Evolutionary conservation across 2,329 filamentous ascomycete genomes (phyloP), one percentile per base, ranked within the genome.

Genomic region (Cryphonectria japonica): DNA sequence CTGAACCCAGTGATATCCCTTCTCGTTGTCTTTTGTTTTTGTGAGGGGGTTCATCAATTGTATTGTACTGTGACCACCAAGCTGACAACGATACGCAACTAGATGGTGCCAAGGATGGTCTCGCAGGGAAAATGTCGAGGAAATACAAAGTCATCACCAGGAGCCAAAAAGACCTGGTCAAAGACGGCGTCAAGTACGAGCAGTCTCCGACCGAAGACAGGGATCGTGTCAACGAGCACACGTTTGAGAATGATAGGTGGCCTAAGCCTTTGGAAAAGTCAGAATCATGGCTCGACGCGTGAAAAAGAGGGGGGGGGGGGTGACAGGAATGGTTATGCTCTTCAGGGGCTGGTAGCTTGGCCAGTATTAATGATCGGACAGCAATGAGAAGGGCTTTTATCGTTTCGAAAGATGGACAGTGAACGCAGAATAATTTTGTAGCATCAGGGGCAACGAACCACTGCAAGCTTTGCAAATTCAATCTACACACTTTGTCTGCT

Each of bases 61-160:
- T 66, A 11, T 0, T 9, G 37, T 66, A 2, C 13, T 3, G 2
- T 37, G 16, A 19, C 19, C 9, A 2, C 14, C 22, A 16, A 3
- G 41, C 29, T 62, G 32, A 46, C 19, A 63, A 50, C 59, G 1
- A 11, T 26, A 52, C 11, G 37, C 26, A 19, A 46, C 7, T 46
- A 66, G 67, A 68, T 52, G 67, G 67, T 4, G 57, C 43, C 29
- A 68, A 68, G 37, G 67, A 62, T 19, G 67, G 67, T 14, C 57
- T 62, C 41, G 32, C 67, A 34, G 67, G 57, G 14, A 68, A 68
- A 22, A 68, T 63, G 59, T 57, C 67, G 26, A 19, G 26, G 14
- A 68, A 68, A 11, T 68, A 50, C 59, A 39, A 52, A 22, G 32
- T 68, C 29, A 59, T 68, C 50, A 41, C 26, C 43, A 68, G 57